A percentile compares a stretch with the other conserved stretches of the same genome.
Evolutionary conservation across 1,284 basidiomycete species (phyloP).

Genomic region (Apiotrichum montevideense): DNA sequence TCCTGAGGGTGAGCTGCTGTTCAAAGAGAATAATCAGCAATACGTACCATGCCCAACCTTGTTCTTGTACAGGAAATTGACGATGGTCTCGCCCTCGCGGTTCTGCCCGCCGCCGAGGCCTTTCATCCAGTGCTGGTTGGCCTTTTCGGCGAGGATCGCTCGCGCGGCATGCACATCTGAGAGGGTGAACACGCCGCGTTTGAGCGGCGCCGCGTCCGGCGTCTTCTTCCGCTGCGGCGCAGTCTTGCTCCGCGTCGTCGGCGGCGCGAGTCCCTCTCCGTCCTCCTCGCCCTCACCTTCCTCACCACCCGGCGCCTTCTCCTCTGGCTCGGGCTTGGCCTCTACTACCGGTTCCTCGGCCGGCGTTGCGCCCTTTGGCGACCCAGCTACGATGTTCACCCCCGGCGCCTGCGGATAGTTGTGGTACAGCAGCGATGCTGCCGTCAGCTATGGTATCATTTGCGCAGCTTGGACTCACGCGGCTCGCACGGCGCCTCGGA

Average conservation of each 20-base stretch:
- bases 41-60: slow-evolving; percentile 45
- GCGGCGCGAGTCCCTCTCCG: slow-evolving; percentile 18
- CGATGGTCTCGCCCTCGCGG: slow-evolving; percentile 44
- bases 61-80: slow-evolving; percentile 46
- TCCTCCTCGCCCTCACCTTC: slow-evolving; percentile 2
- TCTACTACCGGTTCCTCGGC: not conserved
- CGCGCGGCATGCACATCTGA: slow-evolving; percentile 38
- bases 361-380: slow-evolving; percentile 3
- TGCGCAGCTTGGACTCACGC: slow-evolving; percentile 22
- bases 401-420: slow-evolving; percentile 21
- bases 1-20: slow-evolving; percentile 13
- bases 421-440: slow-evolving; percentile 36
- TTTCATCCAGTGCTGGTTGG: slow-evolving; percentile 44
- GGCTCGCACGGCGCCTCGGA: slow-evolving; percentile 39
- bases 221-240: slow-evolving; percentile 27
- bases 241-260: slow-evolving; percentile 41
- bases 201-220: slow-evolving; percentile 16
- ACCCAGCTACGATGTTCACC: slow-evolving; percentile 11
- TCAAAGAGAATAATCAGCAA: not conserved
- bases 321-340: not conserved
- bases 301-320: not conserved
- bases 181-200: slow-evolving; percentile 39
- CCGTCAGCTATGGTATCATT: not conserved
- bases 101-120: slow-evolving; percentile 45
- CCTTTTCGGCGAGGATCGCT: slow-evolving; percentile 41